Evolutionary conservation across 345 rosid species (phyloP).

Genomic region (Populus deltoides): DNA sequence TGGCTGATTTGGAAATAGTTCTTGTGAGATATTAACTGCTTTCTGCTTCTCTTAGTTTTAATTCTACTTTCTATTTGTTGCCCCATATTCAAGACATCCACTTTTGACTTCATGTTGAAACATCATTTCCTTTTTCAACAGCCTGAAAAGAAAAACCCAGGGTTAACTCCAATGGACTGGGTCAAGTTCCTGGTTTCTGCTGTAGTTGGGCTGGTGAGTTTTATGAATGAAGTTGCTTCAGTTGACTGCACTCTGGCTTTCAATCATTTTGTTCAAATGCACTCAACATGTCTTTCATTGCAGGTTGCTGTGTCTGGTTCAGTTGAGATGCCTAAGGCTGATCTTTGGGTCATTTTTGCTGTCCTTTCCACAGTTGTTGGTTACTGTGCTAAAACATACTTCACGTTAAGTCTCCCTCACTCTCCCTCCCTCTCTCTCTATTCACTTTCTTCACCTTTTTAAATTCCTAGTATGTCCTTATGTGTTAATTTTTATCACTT

Average conservation of each 20-base stretch:
- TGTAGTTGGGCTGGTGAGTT: conserved; percentile 86
- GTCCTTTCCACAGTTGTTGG: conserved; percentile 85
- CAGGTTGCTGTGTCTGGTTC: conserved; percentile 86
- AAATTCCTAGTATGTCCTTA: background rate
- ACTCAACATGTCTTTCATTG: conserved; percentile 11
- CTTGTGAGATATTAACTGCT: conserved; percentile 57
- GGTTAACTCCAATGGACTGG: conserved; percentile 98
- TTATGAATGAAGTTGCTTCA: conserved; percentile 2
- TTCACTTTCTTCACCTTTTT: background rate
- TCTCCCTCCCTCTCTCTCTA: conserved; percentile 15
- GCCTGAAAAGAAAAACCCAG: conserved; percentile 99
- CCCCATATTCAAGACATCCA: background rate
- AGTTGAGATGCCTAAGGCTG: conserved; percentile 71
- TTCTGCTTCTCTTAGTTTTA: conserved; percentile 15
- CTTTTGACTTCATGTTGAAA: conserved; percentile 14
- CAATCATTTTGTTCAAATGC: conserved; percentile 1
- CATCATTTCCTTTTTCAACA: conserved; percentile 33
- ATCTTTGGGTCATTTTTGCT: conserved; percentile 85
- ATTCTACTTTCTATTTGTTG: background rate
- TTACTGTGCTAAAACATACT: conserved; percentile 93
- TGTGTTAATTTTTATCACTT: background rate
- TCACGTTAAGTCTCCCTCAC: conserved; percentile 65
- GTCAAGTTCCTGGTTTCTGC: conserved; percentile 88
- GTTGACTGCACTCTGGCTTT: background rate
- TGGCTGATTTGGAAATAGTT: conserved; percentile 99